Percentiles rank a stretch among this genome's conserved stretches.
Evolutionary conservation across 1,284 basidiomycete genomes (phyloP).

Genomic region (Thelephora terrestris): DNA sequence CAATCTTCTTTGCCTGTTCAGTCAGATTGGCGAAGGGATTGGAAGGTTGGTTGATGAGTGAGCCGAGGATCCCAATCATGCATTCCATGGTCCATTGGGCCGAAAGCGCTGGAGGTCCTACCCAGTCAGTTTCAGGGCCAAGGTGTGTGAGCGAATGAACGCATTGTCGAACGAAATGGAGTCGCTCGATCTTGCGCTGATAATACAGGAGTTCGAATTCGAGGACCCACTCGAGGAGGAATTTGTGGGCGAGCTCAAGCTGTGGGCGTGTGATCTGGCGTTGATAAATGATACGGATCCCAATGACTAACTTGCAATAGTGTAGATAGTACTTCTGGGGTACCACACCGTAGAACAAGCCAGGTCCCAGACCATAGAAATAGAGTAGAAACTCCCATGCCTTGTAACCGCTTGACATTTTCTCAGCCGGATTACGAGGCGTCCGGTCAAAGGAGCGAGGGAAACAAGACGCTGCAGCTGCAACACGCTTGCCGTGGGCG

Average conservation of each 20-base stretch:
- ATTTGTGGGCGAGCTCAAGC: slow-evolving; percentile 1
- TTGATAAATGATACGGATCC: slow-evolving; percentile 11
- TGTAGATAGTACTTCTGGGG: too few species aligned
- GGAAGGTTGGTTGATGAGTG: slow-evolving; percentile 16
- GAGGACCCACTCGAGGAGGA: slow-evolving; percentile 8
- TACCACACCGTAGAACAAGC: too few species aligned
- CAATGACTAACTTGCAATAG: too few species aligned
- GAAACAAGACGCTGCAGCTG: slow-evolving; percentile 9
- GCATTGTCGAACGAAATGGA: slow-evolving; percentile 18
- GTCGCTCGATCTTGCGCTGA: slow-evolving; percentile 9
- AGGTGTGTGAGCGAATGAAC: too few species aligned
- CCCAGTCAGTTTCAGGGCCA: slow-evolving; percentile 7
- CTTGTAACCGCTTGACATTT: slow-evolving; percentile 24
- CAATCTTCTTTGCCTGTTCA: too few species aligned
- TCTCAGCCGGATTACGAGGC: slow-evolving; percentile 21
- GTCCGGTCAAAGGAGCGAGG: slow-evolving; percentile 21
- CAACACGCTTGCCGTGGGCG: slow-evolving; percentile 21
- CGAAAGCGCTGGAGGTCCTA: too few species aligned
- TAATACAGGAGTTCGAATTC: slow-evolving; percentile 17
- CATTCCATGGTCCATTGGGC: slow-evolving; percentile 18
- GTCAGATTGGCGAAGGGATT: too few species aligned
- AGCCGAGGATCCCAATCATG: slow-evolving; percentile 16
- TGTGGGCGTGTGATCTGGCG: slow-evolving; percentile 5
- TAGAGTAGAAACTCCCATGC: slow-evolving; percentile 18
- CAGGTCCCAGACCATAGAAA: slow-evolving; percentile 15